Conservation (phyloP, 352 stramenopile genomes). For the Globisporangium barbulae region DNA sequence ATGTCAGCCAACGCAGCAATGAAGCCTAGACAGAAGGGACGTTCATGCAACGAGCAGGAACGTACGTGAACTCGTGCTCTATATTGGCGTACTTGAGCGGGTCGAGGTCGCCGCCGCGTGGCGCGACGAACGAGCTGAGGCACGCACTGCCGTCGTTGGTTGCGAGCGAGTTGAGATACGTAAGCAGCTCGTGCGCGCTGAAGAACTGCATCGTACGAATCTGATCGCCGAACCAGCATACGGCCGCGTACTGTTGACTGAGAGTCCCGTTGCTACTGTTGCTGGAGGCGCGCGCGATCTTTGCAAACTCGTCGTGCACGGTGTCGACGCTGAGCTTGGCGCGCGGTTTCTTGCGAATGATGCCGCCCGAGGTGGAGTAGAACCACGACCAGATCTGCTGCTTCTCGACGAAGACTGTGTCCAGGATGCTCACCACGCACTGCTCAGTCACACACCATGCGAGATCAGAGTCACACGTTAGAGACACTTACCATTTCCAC, state of each 20-base stretch:
- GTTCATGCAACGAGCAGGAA: conserved; percentile 12
- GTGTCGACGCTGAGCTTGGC: conserved; percentile 41
- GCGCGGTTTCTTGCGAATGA: conserved; percentile 59
- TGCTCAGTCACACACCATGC: conserved; percentile 10
- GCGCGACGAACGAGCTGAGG: conserved; percentile 57
- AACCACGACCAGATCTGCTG: conserved; percentile 83
- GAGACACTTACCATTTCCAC: neutral
- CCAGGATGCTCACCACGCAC: conserved; percentile 50
- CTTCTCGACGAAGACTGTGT: conserved; percentile 73
- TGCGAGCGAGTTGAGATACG: conserved; percentile 39
- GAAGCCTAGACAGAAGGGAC: neutral
- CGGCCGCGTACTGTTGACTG: conserved; percentile 16
- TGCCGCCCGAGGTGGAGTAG: conserved; percentile 41
- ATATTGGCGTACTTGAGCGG: conserved; percentile 65
- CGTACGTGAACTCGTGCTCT: conserved; percentile 74
- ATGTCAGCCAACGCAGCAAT: neutral
- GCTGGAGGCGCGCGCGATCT: conserved; percentile 25
- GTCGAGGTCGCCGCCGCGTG: conserved; percentile 60
- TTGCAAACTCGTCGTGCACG: conserved; percentile 40
- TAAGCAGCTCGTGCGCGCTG: conserved; percentile 38
- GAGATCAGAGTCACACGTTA: neutral
- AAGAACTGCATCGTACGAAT: conserved; percentile 46
- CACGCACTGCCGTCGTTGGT: conserved; percentile 32
- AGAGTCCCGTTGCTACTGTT: conserved; percentile 12
- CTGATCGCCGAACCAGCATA: conserved; percentile 71